Evolutionary conservation across 2,329 filamentous ascomycete genomes (phyloP).

Genomic region (Fusarium neocosmosporiellum): DNA sequence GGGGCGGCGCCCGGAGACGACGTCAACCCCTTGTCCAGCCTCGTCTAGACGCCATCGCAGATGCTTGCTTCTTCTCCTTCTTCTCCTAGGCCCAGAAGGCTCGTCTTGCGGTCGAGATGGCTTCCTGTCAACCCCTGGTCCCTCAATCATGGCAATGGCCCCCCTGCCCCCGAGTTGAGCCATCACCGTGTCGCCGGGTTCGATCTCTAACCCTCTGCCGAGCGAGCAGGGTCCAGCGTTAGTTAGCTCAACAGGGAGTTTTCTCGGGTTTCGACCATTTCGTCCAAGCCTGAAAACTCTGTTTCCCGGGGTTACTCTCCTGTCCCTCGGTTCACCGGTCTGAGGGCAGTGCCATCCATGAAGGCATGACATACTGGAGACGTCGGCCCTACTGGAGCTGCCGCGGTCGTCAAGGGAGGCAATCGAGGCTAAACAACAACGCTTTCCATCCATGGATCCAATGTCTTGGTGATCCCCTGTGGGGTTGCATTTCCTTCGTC

Average conservation of each 20-base stretch:
- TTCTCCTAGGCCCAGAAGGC: background rate
- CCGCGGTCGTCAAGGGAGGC: background rate
- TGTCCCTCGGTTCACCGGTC: background rate
- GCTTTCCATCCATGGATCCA: constrained; percentile 13
- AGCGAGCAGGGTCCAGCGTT: constrained; percentile 8
- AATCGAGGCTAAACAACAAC: constrained; percentile 11
- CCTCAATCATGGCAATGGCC: constrained; percentile 8
- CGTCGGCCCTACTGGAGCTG: constrained; percentile 11
- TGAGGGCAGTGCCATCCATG: background rate
- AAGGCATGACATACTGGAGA: background rate
- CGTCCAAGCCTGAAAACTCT: background rate
- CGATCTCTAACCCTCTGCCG: constrained; percentile 18
- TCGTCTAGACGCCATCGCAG: background rate
- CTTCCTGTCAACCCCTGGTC: constrained; percentile 24
- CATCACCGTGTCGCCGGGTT: constrained; percentile 17
- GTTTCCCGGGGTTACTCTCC: constrained; percentile 1
- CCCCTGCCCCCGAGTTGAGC: constrained; percentile 14
- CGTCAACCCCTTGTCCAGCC: background rate
- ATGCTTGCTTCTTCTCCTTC: background rate
- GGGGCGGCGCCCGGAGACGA: background rate
- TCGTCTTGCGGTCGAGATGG: constrained; percentile 8
- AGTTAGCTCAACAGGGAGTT: background rate
- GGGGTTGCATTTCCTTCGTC: constrained; percentile 30
- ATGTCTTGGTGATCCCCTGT: constrained; percentile 17
- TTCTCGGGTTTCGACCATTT: constrained; percentile 14